phyloP scores from a whole-genome alignment of 1,284 basidiomycete species.

The Sporisorium exsertum region DNA sequence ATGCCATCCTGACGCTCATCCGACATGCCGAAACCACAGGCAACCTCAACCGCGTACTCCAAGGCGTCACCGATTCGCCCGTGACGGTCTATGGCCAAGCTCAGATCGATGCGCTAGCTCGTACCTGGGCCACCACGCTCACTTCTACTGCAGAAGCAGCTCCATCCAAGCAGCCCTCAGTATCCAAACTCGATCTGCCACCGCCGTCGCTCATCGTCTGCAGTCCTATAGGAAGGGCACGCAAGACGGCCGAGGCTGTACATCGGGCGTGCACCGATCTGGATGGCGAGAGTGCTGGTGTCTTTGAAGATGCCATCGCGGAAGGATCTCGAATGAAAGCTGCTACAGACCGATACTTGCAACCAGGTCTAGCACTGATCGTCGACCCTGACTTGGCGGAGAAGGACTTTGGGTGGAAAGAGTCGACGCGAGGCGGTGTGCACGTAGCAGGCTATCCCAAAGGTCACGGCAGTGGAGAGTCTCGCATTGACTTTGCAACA shows the following conservation, averaged over 20 bases:
- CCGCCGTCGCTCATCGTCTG: constrained; percentile 52
- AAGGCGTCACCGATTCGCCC: constrained; percentile 63
- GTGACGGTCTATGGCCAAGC: constrained; percentile 52
- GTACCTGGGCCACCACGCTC: constrained; percentile 19
- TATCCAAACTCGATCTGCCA: constrained; percentile 32
- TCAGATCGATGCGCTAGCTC: constrained; percentile 55
- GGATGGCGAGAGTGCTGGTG: not conserved
- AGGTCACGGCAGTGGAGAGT: constrained; percentile 34
- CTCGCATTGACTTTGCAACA: constrained; percentile 21
- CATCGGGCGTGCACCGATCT: constrained; percentile 18
- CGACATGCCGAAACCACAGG: constrained; percentile 63
- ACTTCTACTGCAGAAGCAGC: not conserved
- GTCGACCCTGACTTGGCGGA: constrained; percentile 41
- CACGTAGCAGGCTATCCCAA: constrained; percentile 46
- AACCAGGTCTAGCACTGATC: constrained; percentile 10
- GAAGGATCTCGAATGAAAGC: not conserved
- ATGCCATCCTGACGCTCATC: constrained; percentile 58
- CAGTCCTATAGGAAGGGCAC: constrained; percentile 56
- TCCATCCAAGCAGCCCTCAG: not conserved
- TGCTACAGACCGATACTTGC: not conserved
- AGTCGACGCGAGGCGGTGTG: constrained; percentile 48
- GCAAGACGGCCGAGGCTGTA: constrained; percentile 54
- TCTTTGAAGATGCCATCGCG: constrained; percentile 6
- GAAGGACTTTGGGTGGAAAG: constrained; percentile 54
- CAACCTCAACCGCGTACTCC: constrained; percentile 62